Conservation (phyloP, 2,329 filamentous ascomycete genomes). For the Calonectria henricotiae region DNA sequence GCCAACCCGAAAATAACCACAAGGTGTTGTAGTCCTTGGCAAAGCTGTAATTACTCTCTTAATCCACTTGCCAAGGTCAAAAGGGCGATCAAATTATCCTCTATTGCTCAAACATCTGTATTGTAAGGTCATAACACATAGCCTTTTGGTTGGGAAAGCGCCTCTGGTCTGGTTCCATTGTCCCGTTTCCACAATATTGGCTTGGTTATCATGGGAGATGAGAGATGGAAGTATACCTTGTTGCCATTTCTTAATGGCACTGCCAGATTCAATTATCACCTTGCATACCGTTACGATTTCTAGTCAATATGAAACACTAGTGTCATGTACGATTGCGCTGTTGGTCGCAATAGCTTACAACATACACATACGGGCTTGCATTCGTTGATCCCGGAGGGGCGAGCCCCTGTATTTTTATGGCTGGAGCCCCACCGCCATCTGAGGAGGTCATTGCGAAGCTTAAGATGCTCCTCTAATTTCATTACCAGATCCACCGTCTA, state of each 20-base stretch:
- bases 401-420: background rate
- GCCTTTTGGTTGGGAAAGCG: background rate
- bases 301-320: slow-evolving; percentile 8
- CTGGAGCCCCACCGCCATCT: background rate
- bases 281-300: background rate
- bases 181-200: background rate
- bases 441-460: slow-evolving; percentile 15
- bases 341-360: background rate
- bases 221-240: background rate
- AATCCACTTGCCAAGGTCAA: background rate
- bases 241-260: background rate
- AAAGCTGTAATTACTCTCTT: background rate
- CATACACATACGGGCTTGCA: background rate
- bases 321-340: background rate
- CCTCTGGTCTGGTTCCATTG: background rate
- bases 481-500: background rate
- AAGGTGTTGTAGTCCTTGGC: background rate
- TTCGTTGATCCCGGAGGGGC: background rate
- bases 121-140: background rate
- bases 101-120: background rate
- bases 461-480: slow-evolving; percentile 11
- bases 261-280: background rate
- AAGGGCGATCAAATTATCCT: background rate
- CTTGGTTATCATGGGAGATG: background rate
- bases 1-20: too few relatives aligned